A percentile compares a stretch with the other conserved stretches of the same genome.
Evolutionary conservation across 768 basidiomycete species (phyloP).

Genomic region (Kwoniella bestiolae): DNA sequence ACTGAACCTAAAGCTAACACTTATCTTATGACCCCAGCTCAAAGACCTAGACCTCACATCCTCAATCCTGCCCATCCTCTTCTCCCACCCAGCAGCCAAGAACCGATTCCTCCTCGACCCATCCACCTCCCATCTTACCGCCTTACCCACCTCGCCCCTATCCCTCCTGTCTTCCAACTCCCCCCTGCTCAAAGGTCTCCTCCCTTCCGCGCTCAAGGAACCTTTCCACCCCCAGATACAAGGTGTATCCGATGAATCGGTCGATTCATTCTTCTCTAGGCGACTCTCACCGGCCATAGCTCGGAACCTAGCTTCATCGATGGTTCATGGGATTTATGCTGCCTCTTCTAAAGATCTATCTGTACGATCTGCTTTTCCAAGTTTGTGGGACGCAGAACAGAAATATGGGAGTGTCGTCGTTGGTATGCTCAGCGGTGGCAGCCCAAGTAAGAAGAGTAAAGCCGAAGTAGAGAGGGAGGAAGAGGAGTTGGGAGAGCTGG

Average conservation of each 20-base stretch:
- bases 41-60: constrained; percentile 70
- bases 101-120: constrained; percentile 70
- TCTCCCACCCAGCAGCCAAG: constrained; percentile 71
- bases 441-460: constrained; percentile 15
- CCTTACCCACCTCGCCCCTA: constrained; percentile 61
- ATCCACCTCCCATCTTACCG: constrained; percentile 58
- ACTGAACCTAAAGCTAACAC: too few relatives aligned
- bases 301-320: constrained; percentile 72
- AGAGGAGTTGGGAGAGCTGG: constrained; percentile 66
- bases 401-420: constrained; percentile 73
- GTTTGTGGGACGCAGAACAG: constrained; percentile 69
- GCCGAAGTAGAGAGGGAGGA: constrained; percentile 24
- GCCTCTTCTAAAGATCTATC: constrained; percentile 77
- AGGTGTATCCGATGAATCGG: constrained; percentile 68
- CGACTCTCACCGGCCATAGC: constrained; percentile 77
- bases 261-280: constrained; percentile 75
- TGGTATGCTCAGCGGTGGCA: constrained; percentile 60
- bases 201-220: constrained; percentile 59
- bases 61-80: constrained; percentile 70
- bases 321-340: constrained; percentile 93
- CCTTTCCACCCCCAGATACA: not conserved
- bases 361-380: constrained; percentile 75
- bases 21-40: too few relatives aligned
- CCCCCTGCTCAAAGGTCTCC: constrained; percentile 57
- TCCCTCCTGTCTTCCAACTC: constrained; percentile 53